phyloP scores from a whole-genome alignment of 495 filamentous ascomycete species.

The Neohortaea acidophila region DNA sequence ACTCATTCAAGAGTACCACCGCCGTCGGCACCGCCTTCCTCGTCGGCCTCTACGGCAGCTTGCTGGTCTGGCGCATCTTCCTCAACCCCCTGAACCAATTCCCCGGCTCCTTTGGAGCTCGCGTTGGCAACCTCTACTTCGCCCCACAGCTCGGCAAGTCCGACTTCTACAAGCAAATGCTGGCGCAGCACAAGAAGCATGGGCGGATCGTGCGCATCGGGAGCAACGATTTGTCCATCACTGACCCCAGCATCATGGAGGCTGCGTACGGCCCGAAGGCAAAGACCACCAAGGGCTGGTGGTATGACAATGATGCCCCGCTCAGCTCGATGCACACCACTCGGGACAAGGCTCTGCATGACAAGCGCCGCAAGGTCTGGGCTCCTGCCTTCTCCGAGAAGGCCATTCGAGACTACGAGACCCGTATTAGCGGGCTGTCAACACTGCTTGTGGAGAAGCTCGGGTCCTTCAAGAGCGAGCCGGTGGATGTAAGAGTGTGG shows the following conservation, averaged over 20 bases:
- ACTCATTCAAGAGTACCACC: neutral
- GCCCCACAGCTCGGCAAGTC: constrained; percentile 2
- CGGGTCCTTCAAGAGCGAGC: constrained; percentile 10
- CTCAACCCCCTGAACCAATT: constrained; percentile 33
- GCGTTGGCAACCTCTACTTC: constrained; percentile 30
- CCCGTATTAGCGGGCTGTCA: constrained; percentile 18
- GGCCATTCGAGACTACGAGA: constrained; percentile 29
- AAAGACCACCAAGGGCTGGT: constrained; percentile 27
- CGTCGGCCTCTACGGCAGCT: constrained; percentile 28
- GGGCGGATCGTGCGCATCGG: constrained; percentile 18
- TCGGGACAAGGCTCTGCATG: constrained; percentile 27
- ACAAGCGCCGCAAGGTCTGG: constrained; percentile 29
- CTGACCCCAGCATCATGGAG: constrained; percentile 25
- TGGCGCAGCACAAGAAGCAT: constrained; percentile 11
- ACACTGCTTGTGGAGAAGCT: constrained; percentile 22
- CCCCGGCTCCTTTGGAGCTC: constrained; percentile 31
- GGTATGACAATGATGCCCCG: constrained; percentile 29
- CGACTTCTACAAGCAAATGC: constrained; percentile 7
- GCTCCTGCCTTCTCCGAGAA: constrained; percentile 20
- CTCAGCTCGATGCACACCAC: constrained; percentile 26
- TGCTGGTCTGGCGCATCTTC: constrained; percentile 32
- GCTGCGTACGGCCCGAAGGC: constrained; percentile 24
- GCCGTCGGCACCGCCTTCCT: constrained; percentile 5
- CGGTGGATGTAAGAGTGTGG: constrained; percentile 25
- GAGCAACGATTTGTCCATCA: constrained; percentile 24